Conservation (phyloP, 805 yeast genomes). For the Millerozyma acaciae region DNA sequence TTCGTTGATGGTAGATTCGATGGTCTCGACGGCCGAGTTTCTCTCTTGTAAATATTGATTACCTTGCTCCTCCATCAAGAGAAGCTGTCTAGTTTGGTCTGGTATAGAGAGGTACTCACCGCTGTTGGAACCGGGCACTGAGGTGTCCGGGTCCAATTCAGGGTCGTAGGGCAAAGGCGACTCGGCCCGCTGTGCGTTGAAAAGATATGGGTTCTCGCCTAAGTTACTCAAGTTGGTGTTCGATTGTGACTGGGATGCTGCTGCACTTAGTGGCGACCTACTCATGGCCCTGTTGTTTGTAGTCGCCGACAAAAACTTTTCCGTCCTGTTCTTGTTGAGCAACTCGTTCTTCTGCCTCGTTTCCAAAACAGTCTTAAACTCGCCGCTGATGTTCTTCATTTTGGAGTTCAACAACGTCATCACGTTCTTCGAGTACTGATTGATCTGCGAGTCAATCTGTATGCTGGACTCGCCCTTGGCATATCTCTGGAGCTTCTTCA, state of each 20-base stretch:
- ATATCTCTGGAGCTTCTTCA: conserved; percentile 57
- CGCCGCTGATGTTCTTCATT: conserved; percentile 88
- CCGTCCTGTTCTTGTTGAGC: conserved; percentile 75
- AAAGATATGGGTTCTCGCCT: conserved; percentile 39
- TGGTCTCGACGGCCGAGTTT: conserved; percentile 88
- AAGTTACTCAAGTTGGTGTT: conserved; percentile 12
- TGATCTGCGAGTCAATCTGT: conserved; percentile 55
- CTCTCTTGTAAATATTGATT: conserved; percentile 75
- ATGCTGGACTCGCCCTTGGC: conserved; percentile 43
- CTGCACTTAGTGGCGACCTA: conserved; percentile 23
- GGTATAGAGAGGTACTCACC: conserved; percentile 68
- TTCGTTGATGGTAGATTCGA: conserved; percentile 94
- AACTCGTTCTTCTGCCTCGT: conserved; percentile 81
- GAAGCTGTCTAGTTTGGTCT: conserved; percentile 72
- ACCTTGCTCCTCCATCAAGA: conserved; percentile 78
- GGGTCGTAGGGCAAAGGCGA: conserved; percentile 21
- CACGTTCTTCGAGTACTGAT: conserved; percentile 78
- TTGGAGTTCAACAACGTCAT: conserved; percentile 82
- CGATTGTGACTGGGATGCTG: conserved; percentile 5
- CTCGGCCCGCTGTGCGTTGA: conserved; percentile 10
- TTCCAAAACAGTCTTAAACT: conserved; percentile 85
- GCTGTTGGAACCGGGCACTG: conserved; percentile 25
- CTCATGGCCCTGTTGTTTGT: conserved; percentile 25
- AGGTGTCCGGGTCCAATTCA: conserved; percentile 21
- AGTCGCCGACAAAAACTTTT: conserved; percentile 63